Percentiles rank a stretch among this genome's conserved stretches.
Conservation (phyloP, 257 asterid genomes). For the Ilex aquifolium region DNA sequence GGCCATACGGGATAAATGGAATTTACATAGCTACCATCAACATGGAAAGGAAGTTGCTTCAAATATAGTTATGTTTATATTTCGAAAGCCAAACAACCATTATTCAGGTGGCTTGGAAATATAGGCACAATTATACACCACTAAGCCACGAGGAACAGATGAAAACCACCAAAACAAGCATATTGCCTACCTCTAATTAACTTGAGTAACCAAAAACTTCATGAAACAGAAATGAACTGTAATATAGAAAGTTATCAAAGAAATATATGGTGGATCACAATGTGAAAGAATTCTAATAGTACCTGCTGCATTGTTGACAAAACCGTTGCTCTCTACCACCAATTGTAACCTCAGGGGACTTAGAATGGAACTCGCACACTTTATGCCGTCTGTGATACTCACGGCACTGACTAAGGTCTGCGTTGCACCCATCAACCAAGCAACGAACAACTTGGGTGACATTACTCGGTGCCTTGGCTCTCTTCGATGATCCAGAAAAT, state of each 20-base stretch:
- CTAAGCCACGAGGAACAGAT: no score
- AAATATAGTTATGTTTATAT: no score
- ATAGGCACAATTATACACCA: no score
- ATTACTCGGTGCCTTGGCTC: slow-evolving; percentile 57
- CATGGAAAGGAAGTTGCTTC: no score
- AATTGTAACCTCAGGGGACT: slow-evolving; percentile 66
- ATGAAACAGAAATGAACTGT: no score
- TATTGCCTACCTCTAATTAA: no score
- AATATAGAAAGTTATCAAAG: neutral
- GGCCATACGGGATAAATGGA: no score
- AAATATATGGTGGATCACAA: neutral
- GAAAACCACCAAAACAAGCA: no score
- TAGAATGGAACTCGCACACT: slow-evolving; percentile 84
- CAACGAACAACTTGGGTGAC: slow-evolving; percentile 51
- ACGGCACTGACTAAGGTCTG: slow-evolving; percentile 73
- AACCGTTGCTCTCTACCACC: slow-evolving; percentile 75
- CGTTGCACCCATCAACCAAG: slow-evolving; percentile 81
- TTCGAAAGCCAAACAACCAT: no score
- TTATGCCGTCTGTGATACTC: slow-evolving; percentile 90
- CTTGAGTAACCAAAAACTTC: no score
- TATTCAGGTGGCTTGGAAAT: no score
- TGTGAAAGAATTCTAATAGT: neutral
- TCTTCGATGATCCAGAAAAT: slow-evolving; percentile 52
- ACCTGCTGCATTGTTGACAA: slow-evolving; percentile 99
- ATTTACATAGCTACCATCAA: no score